phyloP scores from a whole-genome alignment of 2,329 filamentous ascomycete species.

The Diplodia corticola region DNA sequence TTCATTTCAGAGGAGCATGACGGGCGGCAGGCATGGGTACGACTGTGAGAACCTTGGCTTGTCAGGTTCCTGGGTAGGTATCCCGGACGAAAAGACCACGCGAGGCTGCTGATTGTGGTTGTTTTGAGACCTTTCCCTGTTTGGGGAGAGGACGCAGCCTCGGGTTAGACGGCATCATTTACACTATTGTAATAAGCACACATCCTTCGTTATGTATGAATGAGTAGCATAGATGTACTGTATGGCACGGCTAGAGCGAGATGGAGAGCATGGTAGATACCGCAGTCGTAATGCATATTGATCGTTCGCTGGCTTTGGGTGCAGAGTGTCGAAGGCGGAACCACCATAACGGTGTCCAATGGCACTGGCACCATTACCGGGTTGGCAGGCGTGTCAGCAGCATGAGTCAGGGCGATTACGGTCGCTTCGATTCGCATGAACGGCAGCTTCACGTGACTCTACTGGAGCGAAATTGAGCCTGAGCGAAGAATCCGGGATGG shows the following conservation, averaged over 20 bases:
- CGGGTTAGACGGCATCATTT: slow-evolving; percentile 12
- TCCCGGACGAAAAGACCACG: neutral
- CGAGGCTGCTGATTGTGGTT: neutral
- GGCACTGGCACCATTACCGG: slow-evolving; percentile 9
- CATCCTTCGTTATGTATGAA: slow-evolving; percentile 22
- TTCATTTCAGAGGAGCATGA: slow-evolving; percentile 11
- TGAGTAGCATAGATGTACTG: slow-evolving; percentile 21
- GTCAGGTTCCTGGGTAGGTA: neutral
- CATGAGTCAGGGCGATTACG: slow-evolving; percentile 6
- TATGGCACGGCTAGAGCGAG: neutral
- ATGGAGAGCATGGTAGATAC: neutral
- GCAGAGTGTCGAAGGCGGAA: neutral
- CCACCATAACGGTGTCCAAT: slow-evolving; percentile 6
- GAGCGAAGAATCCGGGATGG: slow-evolving; percentile 19
- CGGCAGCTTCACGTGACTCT: neutral
- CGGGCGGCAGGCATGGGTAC: slow-evolving; percentile 6
- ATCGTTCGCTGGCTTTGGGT: slow-evolving; percentile 1
- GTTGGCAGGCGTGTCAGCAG: slow-evolving; percentile 12
- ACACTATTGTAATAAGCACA: slow-evolving; percentile 17
- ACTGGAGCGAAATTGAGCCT: slow-evolving; percentile 7
- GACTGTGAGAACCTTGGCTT: slow-evolving; percentile 1
- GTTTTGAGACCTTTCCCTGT: neutral
- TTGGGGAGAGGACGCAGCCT: slow-evolving; percentile 1
- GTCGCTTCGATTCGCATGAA: slow-evolving; percentile 16
- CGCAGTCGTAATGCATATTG: slow-evolving; percentile 13